phyloP scores from a whole-genome alignment of 2,329 filamentous ascomycete genomes.

The Coniella lustricola region DNA sequence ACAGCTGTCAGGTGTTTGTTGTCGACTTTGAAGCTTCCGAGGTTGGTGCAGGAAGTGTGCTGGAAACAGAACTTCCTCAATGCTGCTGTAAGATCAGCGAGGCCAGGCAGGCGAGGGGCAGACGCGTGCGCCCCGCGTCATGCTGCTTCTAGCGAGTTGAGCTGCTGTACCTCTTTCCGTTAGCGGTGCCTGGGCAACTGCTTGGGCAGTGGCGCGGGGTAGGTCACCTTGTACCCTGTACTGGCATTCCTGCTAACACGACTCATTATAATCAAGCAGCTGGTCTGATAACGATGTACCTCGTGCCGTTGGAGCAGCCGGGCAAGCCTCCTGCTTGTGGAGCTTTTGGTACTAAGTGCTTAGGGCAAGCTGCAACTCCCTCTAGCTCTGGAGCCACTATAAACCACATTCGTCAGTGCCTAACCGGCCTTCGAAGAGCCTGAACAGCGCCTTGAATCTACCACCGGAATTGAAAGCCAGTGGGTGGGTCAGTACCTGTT shows the following conservation, averaged over 20 bases:
- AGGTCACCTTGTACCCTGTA: background rate
- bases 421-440: too few species aligned
- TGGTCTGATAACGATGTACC: too few species aligned
- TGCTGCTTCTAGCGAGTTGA: background rate
- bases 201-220: background rate
- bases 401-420: too few species aligned
- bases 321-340: too few species aligned
- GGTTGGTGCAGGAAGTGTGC: background rate
- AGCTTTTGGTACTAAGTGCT: too few species aligned
- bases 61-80: background rate
- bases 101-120: conserved; percentile 1
- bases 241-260: background rate
- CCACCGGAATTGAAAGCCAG: too few species aligned
- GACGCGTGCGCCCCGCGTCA: conserved; percentile 1
- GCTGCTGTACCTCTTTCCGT: background rate
- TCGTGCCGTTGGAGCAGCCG: too few species aligned
- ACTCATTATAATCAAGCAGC: too few species aligned
- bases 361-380: too few species aligned
- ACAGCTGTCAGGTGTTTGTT: background rate
- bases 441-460: too few species aligned
- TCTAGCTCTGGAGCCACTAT: too few species aligned
- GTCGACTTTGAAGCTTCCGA: background rate
- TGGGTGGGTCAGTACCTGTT: too few species aligned
- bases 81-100: background rate
- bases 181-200: background rate